Conservation (phyloP, 2,329 filamentous ascomycete genomes). For the Botrytis tulipae region DNA sequence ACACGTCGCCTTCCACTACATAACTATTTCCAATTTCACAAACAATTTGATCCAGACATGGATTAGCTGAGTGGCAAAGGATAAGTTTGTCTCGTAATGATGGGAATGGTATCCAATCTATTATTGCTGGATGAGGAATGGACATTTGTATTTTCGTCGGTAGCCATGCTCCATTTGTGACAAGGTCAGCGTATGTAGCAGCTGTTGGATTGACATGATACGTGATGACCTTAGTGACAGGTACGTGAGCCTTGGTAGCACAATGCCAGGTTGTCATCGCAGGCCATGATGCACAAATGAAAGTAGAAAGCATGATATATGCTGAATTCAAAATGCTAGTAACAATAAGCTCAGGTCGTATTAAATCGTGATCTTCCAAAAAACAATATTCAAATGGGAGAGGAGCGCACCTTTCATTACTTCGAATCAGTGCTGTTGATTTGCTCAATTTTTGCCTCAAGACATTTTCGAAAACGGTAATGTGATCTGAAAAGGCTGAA, state of each 20-base stretch:
- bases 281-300: slow-evolving; percentile 16
- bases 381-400: neutral
- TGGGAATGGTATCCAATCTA: slow-evolving; percentile 17
- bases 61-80: slow-evolving; percentile 14
- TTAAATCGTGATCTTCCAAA: neutral
- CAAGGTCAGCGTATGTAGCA: slow-evolving; percentile 13
- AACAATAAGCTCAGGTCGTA: slow-evolving; percentile 3
- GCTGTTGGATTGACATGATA: slow-evolving; percentile 15
- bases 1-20: slow-evolving; percentile 15
- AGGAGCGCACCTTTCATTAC: slow-evolving; percentile 15
- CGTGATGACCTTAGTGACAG: neutral
- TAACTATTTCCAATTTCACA: slow-evolving; percentile 18
- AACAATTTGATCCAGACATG: slow-evolving; percentile 15
- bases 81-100: slow-evolving; percentile 13
- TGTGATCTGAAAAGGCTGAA: slow-evolving; percentile 13
- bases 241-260: slow-evolving; percentile 14
- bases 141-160: slow-evolving; percentile 15
- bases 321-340: neutral
- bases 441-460: slow-evolving; percentile 8
- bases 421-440: neutral
- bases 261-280: slow-evolving; percentile 6
- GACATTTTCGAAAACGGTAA: slow-evolving; percentile 6
- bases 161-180: neutral
- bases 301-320: slow-evolving; percentile 19
- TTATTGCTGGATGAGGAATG: slow-evolving; percentile 3